Base-by-base conservation (phyloP, 352 stramenopile genomes). In the Pythium oligandrum region DNA sequence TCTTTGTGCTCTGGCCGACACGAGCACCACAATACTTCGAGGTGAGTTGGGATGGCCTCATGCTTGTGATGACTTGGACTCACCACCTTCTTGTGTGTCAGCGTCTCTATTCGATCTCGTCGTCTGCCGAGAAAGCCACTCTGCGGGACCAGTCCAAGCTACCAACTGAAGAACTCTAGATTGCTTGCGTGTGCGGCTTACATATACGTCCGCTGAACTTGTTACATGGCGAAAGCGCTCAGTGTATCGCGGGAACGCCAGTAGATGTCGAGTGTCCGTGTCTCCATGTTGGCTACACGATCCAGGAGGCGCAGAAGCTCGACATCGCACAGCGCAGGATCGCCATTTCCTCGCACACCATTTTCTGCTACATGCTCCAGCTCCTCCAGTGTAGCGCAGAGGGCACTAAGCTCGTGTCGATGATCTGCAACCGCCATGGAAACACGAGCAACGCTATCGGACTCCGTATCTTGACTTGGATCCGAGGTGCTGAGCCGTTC, bases 21-120 rank as follows among this genome's bases (percentile, higher is more conserved):
- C 71, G 78, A 35, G 81, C 81, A 4, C 81, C 78, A 5, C 68
- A 69, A 12, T 90, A 88, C 62, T 92, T 92, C 52, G 81, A 92
- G 71, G 81, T 92, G 38, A 48, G 10, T 40, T 39, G 7, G 7
- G 12, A 42, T 42, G 38, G 38, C 38, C 12, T 8, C 38, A 26
- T 12, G 38, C 38, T 42, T 42, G 38, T 42, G 38, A 42, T 42
- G 7, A 8, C 38, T 8, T 42, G 38, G 12, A 8, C 38, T 42
- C 12, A 12, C 7, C 38, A 42, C 12, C 7, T 42, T 8, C 38
- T 42, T 42, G 38, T 31, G 39, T 7, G 40, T 7, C 46, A 90
- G 79, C 76, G 79, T 1, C 51, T 88, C 17, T 90, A 88, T 56
- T 88, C 79, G 26, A 64, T 90, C 6, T 87, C 75, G 12, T 87